A percentile compares a stretch with the other conserved stretches of the same genome.
Evolutionary conservation across 2,329 filamentous ascomycete genomes (phyloP).

Genomic region (Anthostomella pinea): DNA sequence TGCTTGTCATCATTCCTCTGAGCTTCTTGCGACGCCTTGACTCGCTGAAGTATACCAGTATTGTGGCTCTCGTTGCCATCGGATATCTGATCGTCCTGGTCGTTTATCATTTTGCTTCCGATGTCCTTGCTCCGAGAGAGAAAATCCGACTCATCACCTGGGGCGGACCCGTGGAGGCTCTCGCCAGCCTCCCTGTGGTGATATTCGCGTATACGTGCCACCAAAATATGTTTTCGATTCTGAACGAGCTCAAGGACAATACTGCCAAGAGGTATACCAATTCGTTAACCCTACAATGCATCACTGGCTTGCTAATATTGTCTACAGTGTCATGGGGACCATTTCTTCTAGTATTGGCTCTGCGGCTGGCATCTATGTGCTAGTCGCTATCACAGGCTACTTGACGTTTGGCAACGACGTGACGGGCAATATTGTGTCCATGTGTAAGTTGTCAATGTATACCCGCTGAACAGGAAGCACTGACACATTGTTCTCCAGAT

Average conservation of each 20-base stretch:
- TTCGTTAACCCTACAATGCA: not conserved
- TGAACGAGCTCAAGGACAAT: conserved; percentile 90
- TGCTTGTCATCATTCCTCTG: conserved; percentile 92
- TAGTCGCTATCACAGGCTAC: conserved; percentile 94
- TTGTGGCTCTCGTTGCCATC: conserved; percentile 88
- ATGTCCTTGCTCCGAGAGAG: conserved; percentile 71
- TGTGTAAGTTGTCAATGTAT: conserved; percentile 61
- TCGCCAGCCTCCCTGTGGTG: conserved; percentile 89
- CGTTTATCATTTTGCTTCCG: conserved; percentile 84
- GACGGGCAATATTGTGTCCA: conserved; percentile 87
- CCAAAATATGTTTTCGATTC: conserved; percentile 98
- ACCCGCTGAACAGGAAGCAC: not conserved
- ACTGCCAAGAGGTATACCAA: conserved; percentile 53
- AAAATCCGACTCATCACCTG: conserved; percentile 74
- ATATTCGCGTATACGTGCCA: conserved; percentile 99
- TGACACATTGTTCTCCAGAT: conserved; percentile 41
- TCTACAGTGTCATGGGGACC: conserved; percentile 70
- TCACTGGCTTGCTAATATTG: conserved; percentile 11
- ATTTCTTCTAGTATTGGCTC: conserved; percentile 82
- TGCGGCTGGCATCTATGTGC: conserved; percentile 80
- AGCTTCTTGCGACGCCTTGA: conserved; percentile 89
- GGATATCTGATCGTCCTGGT: conserved; percentile 91
- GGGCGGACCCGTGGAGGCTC: conserved; percentile 72
- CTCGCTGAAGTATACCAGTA: conserved; percentile 94
- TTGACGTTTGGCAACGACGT: conserved; percentile 91